Conservation (phyloP, 2,329 filamentous ascomycete genomes). For the Mycosphaerella sp. region DNA sequence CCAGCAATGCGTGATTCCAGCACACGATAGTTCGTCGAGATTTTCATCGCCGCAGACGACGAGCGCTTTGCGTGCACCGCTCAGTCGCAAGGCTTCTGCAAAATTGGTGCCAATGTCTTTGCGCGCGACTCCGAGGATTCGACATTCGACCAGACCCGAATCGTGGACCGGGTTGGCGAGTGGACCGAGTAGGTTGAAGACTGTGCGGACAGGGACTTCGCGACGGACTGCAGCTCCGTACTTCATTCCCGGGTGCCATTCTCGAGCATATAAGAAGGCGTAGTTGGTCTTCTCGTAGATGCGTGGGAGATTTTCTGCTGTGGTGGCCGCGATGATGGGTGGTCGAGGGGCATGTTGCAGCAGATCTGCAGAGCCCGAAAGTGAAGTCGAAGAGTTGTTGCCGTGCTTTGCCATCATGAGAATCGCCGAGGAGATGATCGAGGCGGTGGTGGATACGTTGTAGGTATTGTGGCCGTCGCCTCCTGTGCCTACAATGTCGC, state of each 20-base stretch:
- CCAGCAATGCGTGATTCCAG: constrained; percentile 86
- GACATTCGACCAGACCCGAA: constrained; percentile 65
- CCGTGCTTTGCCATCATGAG: constrained; percentile 91
- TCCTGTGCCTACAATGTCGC: constrained; percentile 95
- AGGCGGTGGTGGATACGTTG: constrained; percentile 94
- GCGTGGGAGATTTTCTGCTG: constrained; percentile 59
- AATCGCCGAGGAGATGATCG: constrained; percentile 80
- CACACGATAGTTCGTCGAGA: constrained; percentile 90
- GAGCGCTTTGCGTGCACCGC: constrained; percentile 74
- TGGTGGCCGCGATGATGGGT: constrained; percentile 68
- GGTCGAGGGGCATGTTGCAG: constrained; percentile 66
- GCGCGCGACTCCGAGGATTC: constrained; percentile 87
- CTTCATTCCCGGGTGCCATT: constrained; percentile 93
- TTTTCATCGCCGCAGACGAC: constrained; percentile 93
- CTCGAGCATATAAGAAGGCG: constrained; percentile 89
- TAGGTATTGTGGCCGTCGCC: constrained; percentile 96
- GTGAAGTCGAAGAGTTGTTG: constrained; percentile 90
- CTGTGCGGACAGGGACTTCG: constrained; percentile 87
- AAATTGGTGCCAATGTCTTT: constrained; percentile 15
- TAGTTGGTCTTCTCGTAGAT: constrained; percentile 83
- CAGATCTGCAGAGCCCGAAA: constrained; percentile 90
- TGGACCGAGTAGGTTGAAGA: constrained; percentile 95
- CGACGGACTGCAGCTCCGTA: constrained; percentile 79
- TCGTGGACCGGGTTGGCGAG: constrained; percentile 85
- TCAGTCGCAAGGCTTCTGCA: constrained; percentile 26